These are phyloP conservation scores for Nemania sp. DNA, from an alignment of 2,329 filamentous ascomycete genomes.

Conservation along the genomic window DNA sequence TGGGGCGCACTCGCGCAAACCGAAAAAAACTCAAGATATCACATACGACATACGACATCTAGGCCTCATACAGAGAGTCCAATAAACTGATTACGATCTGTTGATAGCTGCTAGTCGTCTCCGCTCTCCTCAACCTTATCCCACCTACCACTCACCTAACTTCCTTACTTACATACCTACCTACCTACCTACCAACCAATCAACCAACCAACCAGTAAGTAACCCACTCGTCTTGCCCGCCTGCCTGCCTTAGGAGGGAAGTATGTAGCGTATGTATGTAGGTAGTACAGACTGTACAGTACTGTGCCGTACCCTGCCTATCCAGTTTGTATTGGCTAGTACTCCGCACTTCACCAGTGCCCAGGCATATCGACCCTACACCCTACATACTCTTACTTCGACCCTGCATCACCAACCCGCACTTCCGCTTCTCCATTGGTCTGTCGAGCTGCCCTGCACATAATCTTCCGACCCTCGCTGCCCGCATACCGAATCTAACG, in stretches of 20 bases:
- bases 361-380: too few species aligned
- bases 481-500: conserved; percentile 29
- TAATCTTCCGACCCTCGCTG: conserved; percentile 46
- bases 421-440: conserved; percentile 32
- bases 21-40: conserved; percentile 1
- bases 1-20: not conserved
- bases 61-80: conserved; percentile 1
- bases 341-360: conserved; percentile 3
- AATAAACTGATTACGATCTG: conserved; percentile 4
- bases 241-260: not conserved
- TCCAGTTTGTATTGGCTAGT: too few species aligned
- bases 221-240: not conserved
- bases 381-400: conserved; percentile 2
- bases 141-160: not conserved
- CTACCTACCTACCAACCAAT: not conserved
- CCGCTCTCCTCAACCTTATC: conserved; percentile 2
- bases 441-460: conserved; percentile 44
- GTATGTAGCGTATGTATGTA: not conserved
- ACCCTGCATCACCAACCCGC: conserved; percentile 16
- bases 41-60: conserved; percentile 3
- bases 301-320: too few species aligned
- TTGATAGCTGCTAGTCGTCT: conserved; percentile 8
- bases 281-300: not conserved
- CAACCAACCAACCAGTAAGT: too few species aligned
- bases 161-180: not conserved